Conservation (phyloP, 2,329 filamentous ascomycete genomes). For the Penicillium hesseltinei region DNA sequence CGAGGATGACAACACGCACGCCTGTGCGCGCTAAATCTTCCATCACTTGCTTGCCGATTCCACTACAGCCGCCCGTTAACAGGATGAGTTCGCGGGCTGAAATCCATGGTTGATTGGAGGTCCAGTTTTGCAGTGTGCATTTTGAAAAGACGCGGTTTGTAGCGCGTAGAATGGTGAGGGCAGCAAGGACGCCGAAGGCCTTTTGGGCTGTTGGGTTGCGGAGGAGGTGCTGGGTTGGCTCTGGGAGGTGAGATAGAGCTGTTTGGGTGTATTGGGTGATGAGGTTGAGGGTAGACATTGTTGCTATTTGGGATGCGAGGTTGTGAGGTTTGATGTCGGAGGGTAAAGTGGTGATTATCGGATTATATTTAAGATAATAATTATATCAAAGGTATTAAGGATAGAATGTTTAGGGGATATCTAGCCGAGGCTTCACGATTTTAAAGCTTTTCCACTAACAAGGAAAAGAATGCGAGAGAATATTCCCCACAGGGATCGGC, state of each 20-base stretch:
- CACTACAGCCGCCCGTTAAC: slow-evolving; percentile 39
- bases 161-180: slow-evolving; percentile 26
- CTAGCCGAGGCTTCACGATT: slow-evolving; percentile 1
- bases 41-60: slow-evolving; percentile 41
- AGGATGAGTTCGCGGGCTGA: slow-evolving; percentile 34
- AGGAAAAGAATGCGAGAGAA: slow-evolving; percentile 11
- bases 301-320: neutral
- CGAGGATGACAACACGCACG: slow-evolving; percentile 37
- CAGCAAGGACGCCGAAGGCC: slow-evolving; percentile 22
- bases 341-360: neutral
- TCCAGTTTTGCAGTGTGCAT: slow-evolving; percentile 35
- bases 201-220: slow-evolving; percentile 32
- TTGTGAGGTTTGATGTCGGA: neutral
- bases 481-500: neutral
- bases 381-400: neutral
- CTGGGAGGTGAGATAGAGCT: slow-evolving; percentile 28
- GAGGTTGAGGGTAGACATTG: slow-evolving; percentile 18
- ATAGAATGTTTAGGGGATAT: neutral
- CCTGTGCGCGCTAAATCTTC: slow-evolving; percentile 30
- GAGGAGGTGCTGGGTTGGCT: slow-evolving; percentile 27
- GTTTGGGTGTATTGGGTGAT: slow-evolving; percentile 27
- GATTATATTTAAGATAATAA: neutral
- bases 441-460: neutral
- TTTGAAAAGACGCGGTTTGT: slow-evolving; percentile 31
- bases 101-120: slow-evolving; percentile 25